Conservation (phyloP, 257 asterid genomes). For the Solanum virginianum region DNA sequence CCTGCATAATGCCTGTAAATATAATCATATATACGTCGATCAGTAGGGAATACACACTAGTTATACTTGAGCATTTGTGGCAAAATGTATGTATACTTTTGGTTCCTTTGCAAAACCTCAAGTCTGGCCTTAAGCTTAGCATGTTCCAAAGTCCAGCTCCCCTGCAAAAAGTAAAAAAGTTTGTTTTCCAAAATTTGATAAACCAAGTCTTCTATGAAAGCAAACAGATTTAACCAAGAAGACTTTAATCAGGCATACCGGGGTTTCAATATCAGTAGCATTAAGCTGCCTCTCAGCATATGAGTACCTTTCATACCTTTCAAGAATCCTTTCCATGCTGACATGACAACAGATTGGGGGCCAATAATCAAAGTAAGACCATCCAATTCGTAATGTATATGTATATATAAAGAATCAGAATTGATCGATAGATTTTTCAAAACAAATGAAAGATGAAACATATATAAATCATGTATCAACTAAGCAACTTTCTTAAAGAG, state of each 20-base stretch:
- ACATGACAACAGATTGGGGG: not conserved
- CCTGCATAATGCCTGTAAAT: constrained; percentile 67
- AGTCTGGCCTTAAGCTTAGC: constrained; percentile 83
- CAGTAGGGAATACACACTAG: not conserved
- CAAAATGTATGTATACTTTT: constrained; percentile 22
- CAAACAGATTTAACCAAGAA: not conserved
- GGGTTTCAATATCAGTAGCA: constrained; percentile 30
- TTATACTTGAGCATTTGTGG: not conserved
- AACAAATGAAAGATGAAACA: too few relatives aligned
- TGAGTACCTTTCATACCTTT: constrained; percentile 70
- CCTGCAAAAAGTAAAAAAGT: constrained; percentile 21
- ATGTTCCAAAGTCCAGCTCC: constrained; percentile 64
- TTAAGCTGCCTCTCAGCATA: constrained; percentile 49
- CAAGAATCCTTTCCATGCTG: constrained; percentile 88
- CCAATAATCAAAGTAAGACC: not conserved
- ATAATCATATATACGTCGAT: not conserved
- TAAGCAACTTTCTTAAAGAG: too few relatives aligned
- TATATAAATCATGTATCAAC: too few relatives aligned
- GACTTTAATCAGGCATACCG: constrained; percentile 17
- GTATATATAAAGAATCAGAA: too few relatives aligned
- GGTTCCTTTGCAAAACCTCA: constrained; percentile 68
- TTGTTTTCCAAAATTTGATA: not conserved
- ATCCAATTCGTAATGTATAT: not conserved
- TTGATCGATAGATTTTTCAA: too few relatives aligned
- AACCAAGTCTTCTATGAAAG: not conserved